Percentiles rank a stretch among this genome's conserved stretches.
phyloP scores from a whole-genome alignment of 2,329 filamentous ascomycete genomes.

The Talaromyces amestolkiae region DNA sequence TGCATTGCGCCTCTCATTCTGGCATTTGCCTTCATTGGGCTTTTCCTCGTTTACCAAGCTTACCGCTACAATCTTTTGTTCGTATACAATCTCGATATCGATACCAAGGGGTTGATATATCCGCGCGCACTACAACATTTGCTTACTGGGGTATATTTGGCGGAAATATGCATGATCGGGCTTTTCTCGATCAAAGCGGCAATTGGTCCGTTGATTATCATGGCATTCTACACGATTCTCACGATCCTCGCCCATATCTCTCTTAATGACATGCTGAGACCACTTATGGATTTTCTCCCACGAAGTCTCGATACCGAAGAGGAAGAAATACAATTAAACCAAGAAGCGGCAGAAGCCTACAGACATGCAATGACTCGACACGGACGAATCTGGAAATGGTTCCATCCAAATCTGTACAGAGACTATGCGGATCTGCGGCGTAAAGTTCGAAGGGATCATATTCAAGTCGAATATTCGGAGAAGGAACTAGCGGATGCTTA shows the following conservation, averaged over 20 bases:
- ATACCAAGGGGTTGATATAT: conserved; percentile 87
- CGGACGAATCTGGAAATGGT: conserved; percentile 36
- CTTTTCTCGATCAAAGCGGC: conserved; percentile 68
- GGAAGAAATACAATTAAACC: conserved; percentile 44
- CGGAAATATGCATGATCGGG: conserved; percentile 79
- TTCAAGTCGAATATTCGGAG: conserved; percentile 60
- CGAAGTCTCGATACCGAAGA: conserved; percentile 61
- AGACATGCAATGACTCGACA: conserved; percentile 23
- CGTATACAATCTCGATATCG: conserved; percentile 74
- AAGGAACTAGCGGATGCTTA: conserved; percentile 66
- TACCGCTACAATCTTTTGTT: conserved; percentile 90
- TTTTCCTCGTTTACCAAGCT: conserved; percentile 78
- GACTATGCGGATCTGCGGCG: conserved; percentile 71
- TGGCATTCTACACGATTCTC: conserved; percentile 71
- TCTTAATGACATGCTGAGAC: conserved; percentile 45
- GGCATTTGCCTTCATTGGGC: conserved; percentile 73
- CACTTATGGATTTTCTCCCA: conserved; percentile 64
- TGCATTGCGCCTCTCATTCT: conserved; percentile 83
- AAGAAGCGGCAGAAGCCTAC: conserved; percentile 27
- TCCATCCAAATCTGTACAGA: conserved; percentile 72
- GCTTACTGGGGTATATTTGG: conserved; percentile 78
- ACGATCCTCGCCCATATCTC: conserved; percentile 70
- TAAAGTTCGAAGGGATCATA: conserved; percentile 61
- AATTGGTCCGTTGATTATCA: conserved; percentile 69
- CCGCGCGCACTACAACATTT: conserved; percentile 81